These are phyloP conservation scores for Monosporascus ibericus DNA, from an alignment of 2,329 filamentous ascomycete genomes.

Conservation along the genomic window DNA sequence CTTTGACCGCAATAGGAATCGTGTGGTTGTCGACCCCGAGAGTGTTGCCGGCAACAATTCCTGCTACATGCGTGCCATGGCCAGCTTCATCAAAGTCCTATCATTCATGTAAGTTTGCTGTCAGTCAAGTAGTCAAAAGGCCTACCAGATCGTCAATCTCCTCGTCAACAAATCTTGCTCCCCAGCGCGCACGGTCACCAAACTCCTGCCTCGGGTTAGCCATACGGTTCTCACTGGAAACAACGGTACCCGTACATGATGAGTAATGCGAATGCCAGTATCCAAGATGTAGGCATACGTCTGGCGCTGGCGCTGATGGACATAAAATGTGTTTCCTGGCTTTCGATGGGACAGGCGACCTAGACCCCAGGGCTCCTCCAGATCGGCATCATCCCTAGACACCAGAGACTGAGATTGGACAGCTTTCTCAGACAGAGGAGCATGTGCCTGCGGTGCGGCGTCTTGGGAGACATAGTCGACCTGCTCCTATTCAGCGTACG, in stretches of 20 bases:
- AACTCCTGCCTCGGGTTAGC: conserved; percentile 15
- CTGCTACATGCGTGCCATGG: conserved; percentile 22
- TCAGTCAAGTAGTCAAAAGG: background rate
- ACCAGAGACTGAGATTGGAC: background rate
- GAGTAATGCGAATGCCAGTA: conserved; percentile 19
- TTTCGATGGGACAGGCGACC: conserved; percentile 21
- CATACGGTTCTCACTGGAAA: background rate
- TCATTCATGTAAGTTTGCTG: background rate
- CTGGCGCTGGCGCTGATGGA: conserved; percentile 5
- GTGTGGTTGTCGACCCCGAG: conserved; percentile 22
- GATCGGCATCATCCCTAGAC: conserved; percentile 2
- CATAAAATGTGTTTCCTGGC: conserved; percentile 11
- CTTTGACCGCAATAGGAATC: conserved; percentile 20
- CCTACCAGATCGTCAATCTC: conserved; percentile 8
- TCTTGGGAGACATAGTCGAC: conserved; percentile 19
- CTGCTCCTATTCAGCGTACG: conserved; percentile 9
- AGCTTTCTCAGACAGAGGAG: background rate
- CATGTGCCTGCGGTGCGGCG: conserved; percentile 9
- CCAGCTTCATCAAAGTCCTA: conserved; percentile 20
- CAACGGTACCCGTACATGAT: conserved; percentile 9
- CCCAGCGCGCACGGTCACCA: conserved; percentile 20
- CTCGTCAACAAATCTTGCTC: conserved; percentile 17
- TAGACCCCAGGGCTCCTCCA: conserved; percentile 17
- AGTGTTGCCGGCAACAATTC: conserved; percentile 18
- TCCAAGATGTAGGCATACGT: conserved; percentile 21